phyloP scores from a whole-genome alignment of 1,139 yeast genomes.

The Diutina rugosa region DNA sequence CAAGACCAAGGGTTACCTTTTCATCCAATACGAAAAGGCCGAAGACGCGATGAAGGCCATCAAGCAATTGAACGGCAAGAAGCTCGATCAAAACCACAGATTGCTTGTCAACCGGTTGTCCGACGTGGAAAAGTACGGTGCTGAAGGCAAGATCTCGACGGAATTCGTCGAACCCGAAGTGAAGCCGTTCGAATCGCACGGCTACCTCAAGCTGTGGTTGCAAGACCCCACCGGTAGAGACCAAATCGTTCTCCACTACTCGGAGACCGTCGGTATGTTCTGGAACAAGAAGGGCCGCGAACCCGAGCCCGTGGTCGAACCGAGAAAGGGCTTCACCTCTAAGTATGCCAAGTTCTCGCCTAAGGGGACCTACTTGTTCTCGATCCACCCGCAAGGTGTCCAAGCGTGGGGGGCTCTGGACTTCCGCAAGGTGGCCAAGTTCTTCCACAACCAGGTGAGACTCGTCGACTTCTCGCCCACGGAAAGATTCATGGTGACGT shows the following conservation, averaged over 20 bases:
- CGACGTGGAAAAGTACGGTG: slow-evolving; percentile 76
- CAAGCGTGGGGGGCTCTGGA: slow-evolving; percentile 93
- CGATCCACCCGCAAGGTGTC: slow-evolving; percentile 90
- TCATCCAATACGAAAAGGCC: slow-evolving; percentile 65
- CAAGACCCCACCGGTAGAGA: slow-evolving; percentile 85
- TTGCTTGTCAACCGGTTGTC: slow-evolving; percentile 70
- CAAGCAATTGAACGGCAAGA: slow-evolving; percentile 72
- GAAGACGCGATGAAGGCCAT: slow-evolving; percentile 71
- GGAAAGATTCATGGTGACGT: slow-evolving; percentile 82
- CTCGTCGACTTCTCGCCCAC: slow-evolving; percentile 86
- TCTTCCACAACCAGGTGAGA: slow-evolving; percentile 82
- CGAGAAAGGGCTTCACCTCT: slow-evolving; percentile 77
- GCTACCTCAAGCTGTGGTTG: slow-evolving; percentile 83
- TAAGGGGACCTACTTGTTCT: slow-evolving; percentile 77
- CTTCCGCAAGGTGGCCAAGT: slow-evolving; percentile 64
- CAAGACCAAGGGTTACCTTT: slow-evolving; percentile 76
- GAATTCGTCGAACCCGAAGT: slow-evolving; percentile 61
- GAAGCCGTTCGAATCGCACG: slow-evolving; percentile 61
- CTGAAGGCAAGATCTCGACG: slow-evolving; percentile 48
- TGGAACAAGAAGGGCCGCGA: slow-evolving; percentile 75
- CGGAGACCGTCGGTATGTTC: slow-evolving; percentile 70
- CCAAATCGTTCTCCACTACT: slow-evolving; percentile 71
- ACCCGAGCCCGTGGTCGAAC: slow-evolving; percentile 69
- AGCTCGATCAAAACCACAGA: slow-evolving; percentile 88
- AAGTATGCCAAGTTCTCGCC: slow-evolving; percentile 88